These are phyloP conservation scores for Yamadazyma nakazawae DNA, from an alignment of 805 yeast species.

Conservation along the genomic window DNA sequence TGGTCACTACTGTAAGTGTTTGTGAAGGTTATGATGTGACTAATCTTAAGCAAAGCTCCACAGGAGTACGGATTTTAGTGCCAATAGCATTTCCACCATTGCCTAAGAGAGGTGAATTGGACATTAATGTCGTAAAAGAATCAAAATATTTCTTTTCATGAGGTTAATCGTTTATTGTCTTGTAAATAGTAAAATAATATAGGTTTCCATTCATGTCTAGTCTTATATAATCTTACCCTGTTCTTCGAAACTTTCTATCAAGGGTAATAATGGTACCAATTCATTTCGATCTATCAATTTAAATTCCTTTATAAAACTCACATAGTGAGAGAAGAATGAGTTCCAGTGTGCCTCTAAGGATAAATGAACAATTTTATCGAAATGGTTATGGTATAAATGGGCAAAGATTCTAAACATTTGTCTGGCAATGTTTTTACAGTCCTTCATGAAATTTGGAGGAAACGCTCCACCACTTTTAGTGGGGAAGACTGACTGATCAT, in stretches of 20 bases:
- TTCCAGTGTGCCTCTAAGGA: slow-evolving; percentile 97
- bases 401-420: slow-evolving; percentile 97
- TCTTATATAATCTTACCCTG: slow-evolving; percentile 73
- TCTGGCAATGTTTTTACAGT: slow-evolving; percentile 79
- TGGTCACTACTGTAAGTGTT: slow-evolving; percentile 71
- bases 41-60: slow-evolving; percentile 10
- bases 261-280: slow-evolving; percentile 68
- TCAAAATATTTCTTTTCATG: slow-evolving; percentile 76
- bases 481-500: slow-evolving; percentile 88
- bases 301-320: slow-evolving; percentile 83
- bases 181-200: slow-evolving; percentile 2
- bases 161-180: slow-evolving; percentile 6
- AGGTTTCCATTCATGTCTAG: neutral
- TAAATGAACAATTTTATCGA: slow-evolving; percentile 87
- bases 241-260: slow-evolving; percentile 75
- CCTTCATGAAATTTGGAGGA: slow-evolving; percentile 79
- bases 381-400: slow-evolving; percentile 90
- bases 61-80: slow-evolving; percentile 47
- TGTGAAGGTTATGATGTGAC: slow-evolving; percentile 31
- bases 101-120: slow-evolving; percentile 81
- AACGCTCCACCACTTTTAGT: slow-evolving; percentile 87
- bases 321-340: slow-evolving; percentile 91
- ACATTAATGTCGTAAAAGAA: slow-evolving; percentile 65
- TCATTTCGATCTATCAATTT: slow-evolving; percentile 76
- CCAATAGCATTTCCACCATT: slow-evolving; percentile 71